Base-by-base conservation (phyloP, 495 filamentous ascomycete species). In the Penicillium odoratum region DNA sequence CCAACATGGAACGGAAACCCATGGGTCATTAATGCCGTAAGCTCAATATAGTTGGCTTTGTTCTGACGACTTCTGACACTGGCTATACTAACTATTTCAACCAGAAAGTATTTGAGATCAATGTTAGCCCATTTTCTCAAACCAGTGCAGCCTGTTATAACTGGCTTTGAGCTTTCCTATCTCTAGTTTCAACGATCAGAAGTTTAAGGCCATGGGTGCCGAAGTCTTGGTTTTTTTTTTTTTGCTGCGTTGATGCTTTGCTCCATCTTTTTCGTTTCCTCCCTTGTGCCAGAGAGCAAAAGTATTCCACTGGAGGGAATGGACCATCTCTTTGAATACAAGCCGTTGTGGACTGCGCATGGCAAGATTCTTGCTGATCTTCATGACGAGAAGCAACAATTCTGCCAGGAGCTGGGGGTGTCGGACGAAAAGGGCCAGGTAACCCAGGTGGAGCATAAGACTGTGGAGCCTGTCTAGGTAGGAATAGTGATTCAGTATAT, bases 191-290 rank as follows among this genome's bases (percentile, higher is more conserved):
- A 89, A 86, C 0, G 82, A 85, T 25, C 85, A 90, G 63, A 90
- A 90, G 85, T 89, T 91, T 70, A 69, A 79, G 29, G 77, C 67
- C 25, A 87, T 90, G 80, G 74, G 75, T 18, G 88, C 87, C 68
- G 88, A 86, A 34, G 86, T 89, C 3, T 91, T 87, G 70, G 88
- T 90, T 68, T 89, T 90, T 88, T 90, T 68, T 89, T 90, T 77
- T 90, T 91, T 64, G 86, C 86, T 5, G 78, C 81, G 0, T 74
- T 90, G 56, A 89, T 89, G 78, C 72, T 88, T n/a, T 57, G 83
- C 21, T 85, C 84, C 10, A 78, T 86, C 51, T 57, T 85, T 60
- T 91, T 88, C 65, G 81, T 88, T 15, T 87, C 78, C 74, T 83
- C 87, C 68, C 80, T 79, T 40, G 77, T 89, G 4, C 86, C 85